Evolutionary conservation across 768 basidiomycete genomes (phyloP).

Genomic region (Kwoniella heveanensis): DNA sequence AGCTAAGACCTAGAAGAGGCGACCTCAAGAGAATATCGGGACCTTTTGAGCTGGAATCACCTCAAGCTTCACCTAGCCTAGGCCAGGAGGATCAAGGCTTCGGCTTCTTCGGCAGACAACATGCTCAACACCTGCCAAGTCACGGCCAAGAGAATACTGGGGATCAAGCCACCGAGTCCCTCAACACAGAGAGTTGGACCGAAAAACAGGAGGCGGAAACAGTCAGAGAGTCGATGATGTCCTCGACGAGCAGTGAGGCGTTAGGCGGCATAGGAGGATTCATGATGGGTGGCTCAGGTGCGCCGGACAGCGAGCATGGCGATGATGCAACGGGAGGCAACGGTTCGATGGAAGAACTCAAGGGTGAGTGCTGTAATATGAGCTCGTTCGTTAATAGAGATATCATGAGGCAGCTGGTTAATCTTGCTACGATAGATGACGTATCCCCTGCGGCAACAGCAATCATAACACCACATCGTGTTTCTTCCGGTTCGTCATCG

Average conservation of each 20-base stretch:
- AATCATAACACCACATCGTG: constrained; percentile 23
- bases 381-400: constrained; percentile 1
- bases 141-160: not conserved
- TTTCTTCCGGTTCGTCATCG: constrained; percentile 9
- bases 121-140: not conserved
- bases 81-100: constrained; percentile 17
- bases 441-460: constrained; percentile 22
- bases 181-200: not conserved
- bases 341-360: constrained; percentile 20
- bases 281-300: constrained; percentile 40
- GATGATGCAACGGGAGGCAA: not conserved
- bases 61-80: constrained; percentile 32
- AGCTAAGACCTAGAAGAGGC: not conserved
- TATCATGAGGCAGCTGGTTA: not conserved
- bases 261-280: constrained; percentile 51
- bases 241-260: constrained; percentile 37
- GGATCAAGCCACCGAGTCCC: too few relatives aligned
- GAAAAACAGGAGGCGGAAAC: not conserved
- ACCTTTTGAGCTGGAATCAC: constrained; percentile 48
- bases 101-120: constrained; percentile 20
- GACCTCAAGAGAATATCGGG: constrained; percentile 32
- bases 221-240: constrained; percentile 30
- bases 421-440: constrained; percentile 3
- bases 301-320: constrained; percentile 14
- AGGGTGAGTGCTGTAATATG: constrained; percentile 15